Conservation (phyloP, 768 basidiomycete genomes). For the Ramaria sp. region DNA sequence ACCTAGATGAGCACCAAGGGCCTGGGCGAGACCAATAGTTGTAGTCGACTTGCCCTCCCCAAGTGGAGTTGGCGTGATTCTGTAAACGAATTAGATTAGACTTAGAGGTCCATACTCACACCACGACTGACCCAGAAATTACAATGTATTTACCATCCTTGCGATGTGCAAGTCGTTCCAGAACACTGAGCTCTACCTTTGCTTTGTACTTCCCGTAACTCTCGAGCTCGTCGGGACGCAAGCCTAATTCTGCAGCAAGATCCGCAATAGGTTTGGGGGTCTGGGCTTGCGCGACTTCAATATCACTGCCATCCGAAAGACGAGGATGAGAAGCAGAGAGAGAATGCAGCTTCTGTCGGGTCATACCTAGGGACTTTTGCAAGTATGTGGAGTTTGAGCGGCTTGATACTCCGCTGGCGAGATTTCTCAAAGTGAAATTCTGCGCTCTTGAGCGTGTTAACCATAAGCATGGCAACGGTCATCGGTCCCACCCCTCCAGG, state of each 20-base stretch:
- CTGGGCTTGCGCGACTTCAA: constrained; percentile 93
- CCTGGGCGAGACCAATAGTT: constrained; percentile 93
- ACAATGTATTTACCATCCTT: constrained; percentile 95
- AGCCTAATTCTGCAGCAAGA: constrained; percentile 81
- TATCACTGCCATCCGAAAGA: constrained; percentile 41
- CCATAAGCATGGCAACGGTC: constrained; percentile 98
- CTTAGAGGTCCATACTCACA: constrained; percentile 9
- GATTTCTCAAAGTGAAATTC: constrained; percentile 67
- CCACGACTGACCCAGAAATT: constrained; percentile 62
- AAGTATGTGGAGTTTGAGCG: constrained; percentile 67
- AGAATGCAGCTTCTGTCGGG: background rate
- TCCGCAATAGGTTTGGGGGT: constrained; percentile 80
- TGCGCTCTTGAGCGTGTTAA: constrained; percentile 81
- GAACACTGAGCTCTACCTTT: constrained; percentile 84
- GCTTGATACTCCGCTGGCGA: constrained; percentile 57
- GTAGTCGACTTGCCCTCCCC: constrained; percentile 99
- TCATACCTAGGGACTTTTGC: constrained; percentile 68
- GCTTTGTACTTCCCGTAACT: constrained; percentile 95
- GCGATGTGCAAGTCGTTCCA: constrained; percentile 75
- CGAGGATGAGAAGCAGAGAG: background rate
- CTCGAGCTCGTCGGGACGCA: constrained; percentile 81
- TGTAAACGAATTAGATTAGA: constrained; percentile 18
- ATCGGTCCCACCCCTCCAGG: constrained; percentile 99
- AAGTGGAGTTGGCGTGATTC: constrained; percentile 92
- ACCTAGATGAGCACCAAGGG: constrained; percentile 86